Conservation (phyloP, 75 land plant genomes). For the Chamaecyparis obtusa region DNA sequence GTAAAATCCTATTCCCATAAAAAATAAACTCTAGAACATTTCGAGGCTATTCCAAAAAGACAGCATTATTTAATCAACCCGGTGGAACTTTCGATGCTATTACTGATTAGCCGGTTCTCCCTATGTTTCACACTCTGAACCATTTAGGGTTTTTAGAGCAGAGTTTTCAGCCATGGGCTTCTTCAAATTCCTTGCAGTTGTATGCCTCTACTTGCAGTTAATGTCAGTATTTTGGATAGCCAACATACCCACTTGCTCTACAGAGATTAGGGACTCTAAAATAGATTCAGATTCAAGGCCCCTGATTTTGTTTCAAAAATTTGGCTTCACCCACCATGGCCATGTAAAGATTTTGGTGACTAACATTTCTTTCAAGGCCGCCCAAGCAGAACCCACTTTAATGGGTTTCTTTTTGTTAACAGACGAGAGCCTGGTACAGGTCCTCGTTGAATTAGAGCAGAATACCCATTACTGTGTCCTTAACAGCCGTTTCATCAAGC, state of each 20-base stretch:
- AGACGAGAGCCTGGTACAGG: constrained; percentile 52
- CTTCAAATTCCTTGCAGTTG: too few relatives aligned
- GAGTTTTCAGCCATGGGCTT: too few relatives aligned
- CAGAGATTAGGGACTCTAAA: too few relatives aligned
- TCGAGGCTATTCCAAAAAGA: too few relatives aligned
- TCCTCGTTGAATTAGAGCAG: constrained; percentile 22
- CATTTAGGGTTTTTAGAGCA: too few relatives aligned
- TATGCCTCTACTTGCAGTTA: neutral
- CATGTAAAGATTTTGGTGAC: constrained; percentile 33
- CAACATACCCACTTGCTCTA: constrained; percentile 7
- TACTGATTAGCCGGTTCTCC: too few relatives aligned
- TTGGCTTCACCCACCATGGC: constrained; percentile 54
- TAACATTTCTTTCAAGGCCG: constrained; percentile 15
- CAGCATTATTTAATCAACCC: too few relatives aligned
- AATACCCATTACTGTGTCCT: constrained; percentile 29
- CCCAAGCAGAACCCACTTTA: constrained; percentile 12
- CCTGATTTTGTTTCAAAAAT: constrained; percentile 60
- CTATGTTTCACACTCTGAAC: too few relatives aligned
- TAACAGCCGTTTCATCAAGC: constrained; percentile 14
- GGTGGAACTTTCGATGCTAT: too few relatives aligned
- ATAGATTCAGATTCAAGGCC: constrained; percentile 45
- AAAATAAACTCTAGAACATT: too few relatives aligned
- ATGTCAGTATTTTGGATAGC: neutral
- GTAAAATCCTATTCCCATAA: too few relatives aligned
- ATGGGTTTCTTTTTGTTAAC: too few relatives aligned